Percentiles rank a stretch among this genome's conserved stretches.
phyloP scores from a whole-genome alignment of 148 eudicot species.

The Beta vulgaris region DNA sequence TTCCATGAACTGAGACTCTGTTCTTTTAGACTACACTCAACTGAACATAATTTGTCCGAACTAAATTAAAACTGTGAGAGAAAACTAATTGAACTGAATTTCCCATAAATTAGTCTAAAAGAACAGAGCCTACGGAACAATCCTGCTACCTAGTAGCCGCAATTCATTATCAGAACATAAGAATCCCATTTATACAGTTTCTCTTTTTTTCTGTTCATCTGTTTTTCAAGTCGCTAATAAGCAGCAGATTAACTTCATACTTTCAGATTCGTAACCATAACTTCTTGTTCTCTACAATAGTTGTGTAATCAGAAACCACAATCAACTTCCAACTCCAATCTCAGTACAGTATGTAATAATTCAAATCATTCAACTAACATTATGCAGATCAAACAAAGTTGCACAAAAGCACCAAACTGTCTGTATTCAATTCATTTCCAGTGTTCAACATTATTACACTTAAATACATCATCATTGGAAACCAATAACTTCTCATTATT shows the following conservation, averaged over 20 bases:
- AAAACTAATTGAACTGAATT: too few relatives aligned
- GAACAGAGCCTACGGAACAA: too few relatives aligned
- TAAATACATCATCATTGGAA: background rate
- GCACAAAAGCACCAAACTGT: background rate
- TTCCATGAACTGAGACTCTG: background rate
- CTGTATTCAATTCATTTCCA: slow-evolving; percentile 1
- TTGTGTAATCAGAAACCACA: too few relatives aligned
- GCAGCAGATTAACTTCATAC: background rate
- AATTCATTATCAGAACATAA: background rate
- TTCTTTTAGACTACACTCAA: too few relatives aligned
- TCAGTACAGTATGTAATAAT: background rate
- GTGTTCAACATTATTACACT: background rate
- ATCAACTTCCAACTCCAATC: background rate
- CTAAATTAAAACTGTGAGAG: too few relatives aligned
- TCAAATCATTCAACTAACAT: background rate
- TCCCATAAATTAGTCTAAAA: too few relatives aligned
- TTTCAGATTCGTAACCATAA: too few relatives aligned
- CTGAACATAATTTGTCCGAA: too few relatives aligned
- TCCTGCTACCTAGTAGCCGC: background rate
- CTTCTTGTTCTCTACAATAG: too few relatives aligned
- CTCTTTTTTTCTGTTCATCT: background rate
- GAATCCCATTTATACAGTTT: background rate
- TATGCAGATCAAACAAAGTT: background rate
- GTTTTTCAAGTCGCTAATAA: background rate
- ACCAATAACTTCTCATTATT: background rate